These are phyloP conservation scores for Pichia rugopelliculosa DNA, from an alignment of 805 yeast species.

Conservation along the genomic window DNA sequence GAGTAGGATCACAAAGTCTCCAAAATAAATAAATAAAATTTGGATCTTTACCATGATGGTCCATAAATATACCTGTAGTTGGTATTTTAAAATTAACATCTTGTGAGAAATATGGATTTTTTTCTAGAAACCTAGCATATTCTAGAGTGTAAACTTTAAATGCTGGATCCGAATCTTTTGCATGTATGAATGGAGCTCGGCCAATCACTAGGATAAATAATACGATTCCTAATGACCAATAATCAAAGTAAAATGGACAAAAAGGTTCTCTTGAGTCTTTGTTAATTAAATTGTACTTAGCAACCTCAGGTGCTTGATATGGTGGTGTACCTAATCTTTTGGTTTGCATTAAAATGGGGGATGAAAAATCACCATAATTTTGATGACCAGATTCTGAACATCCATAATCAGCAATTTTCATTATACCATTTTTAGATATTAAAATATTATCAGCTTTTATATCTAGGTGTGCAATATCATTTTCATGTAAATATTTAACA, in stretches of 20 bases:
- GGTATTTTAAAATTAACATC: slow-evolving; percentile 50
- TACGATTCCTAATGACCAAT: slow-evolving; percentile 67
- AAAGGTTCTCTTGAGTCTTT: slow-evolving; percentile 24
- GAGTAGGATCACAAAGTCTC: slow-evolving; percentile 64
- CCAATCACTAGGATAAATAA: slow-evolving; percentile 53
- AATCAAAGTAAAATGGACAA: slow-evolving; percentile 60
- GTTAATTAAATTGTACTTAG: slow-evolving; percentile 34
- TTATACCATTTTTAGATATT: slow-evolving; percentile 50
- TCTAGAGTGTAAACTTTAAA: slow-evolving; percentile 48
- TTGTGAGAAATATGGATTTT: slow-evolving; percentile 38
- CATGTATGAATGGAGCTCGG: slow-evolving; percentile 52
- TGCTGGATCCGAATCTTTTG: slow-evolving; percentile 38
- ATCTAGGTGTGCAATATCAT: slow-evolving; percentile 66
- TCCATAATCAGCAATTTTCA: slow-evolving; percentile 72
- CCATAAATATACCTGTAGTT: slow-evolving; percentile 27
- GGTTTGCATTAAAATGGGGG: slow-evolving; percentile 31
- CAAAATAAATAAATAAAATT: slow-evolving; percentile 35
- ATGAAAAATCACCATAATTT: slow-evolving; percentile 40
- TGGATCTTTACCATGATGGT: slow-evolving; percentile 16
- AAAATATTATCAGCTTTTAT: slow-evolving; percentile 69
- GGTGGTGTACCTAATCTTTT: slow-evolving; percentile 75
- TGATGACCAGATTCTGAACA: slow-evolving; percentile 60
- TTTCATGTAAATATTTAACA: slow-evolving; percentile 51
- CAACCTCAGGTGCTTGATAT: slow-evolving; percentile 72
- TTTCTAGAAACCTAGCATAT: slow-evolving; percentile 30